Evolutionary conservation across 2,329 filamentous ascomycete genomes (phyloP).

Genomic region (Trichoderma endophyticum): DNA sequence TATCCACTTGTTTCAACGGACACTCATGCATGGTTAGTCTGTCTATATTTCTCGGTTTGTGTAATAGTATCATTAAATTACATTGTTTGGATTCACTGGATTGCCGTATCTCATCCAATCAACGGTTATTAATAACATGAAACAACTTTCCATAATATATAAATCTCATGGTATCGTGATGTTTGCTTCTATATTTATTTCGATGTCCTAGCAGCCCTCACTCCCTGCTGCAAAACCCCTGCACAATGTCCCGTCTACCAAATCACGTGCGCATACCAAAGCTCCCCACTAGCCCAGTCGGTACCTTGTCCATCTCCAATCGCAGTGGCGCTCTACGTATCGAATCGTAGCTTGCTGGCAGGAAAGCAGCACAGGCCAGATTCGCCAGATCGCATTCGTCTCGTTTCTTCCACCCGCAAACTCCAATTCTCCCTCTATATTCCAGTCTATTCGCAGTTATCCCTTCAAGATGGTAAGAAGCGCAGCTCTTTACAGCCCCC

Average conservation of each 20-base stretch:
- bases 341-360: constrained; percentile 12
- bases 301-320: not conserved
- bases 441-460: not conserved
- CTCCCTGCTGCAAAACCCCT: not conserved
- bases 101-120: not conserved
- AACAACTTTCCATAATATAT: not conserved
- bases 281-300: not conserved
- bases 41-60: not conserved
- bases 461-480: constrained; percentile 20
- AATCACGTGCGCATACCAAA: not conserved
- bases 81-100: not conserved
- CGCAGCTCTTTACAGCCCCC: not conserved
- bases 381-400: constrained; percentile 8
- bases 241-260: not conserved
- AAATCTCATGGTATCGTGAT: too few relatives aligned
- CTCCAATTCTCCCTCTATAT: not conserved
- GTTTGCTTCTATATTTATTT: not conserved
- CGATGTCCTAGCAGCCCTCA: not conserved
- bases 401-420: not conserved
- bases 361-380: constrained; percentile 15
- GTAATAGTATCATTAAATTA: not conserved
- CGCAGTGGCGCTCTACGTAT: not conserved
- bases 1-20: not conserved
- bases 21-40: not conserved
- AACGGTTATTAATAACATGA: not conserved